These are phyloP conservation scores for Pythium aquatile DNA, from an alignment of 352 stramenopile species.

Conservation along the genomic window DNA sequence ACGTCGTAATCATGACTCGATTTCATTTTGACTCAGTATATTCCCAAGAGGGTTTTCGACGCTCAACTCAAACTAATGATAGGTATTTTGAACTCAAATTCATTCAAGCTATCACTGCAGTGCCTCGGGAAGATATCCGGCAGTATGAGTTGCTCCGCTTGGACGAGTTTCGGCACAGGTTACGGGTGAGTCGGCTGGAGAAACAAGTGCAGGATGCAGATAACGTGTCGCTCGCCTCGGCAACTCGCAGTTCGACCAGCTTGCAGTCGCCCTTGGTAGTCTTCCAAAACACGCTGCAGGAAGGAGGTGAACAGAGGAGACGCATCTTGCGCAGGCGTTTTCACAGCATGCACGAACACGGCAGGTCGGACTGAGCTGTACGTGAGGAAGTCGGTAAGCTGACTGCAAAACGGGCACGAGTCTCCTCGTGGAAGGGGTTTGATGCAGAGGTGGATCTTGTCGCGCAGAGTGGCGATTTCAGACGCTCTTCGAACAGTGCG, in stretches of 20 bases:
- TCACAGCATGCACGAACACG: neutral
- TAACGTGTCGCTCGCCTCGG: constrained; percentile 6
- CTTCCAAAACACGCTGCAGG: neutral
- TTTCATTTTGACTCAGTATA: neutral
- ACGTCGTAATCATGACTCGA: neutral
- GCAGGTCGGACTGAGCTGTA: neutral
- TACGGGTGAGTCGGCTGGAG: neutral
- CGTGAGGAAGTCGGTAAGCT: constrained; percentile 4
- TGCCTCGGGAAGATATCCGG: too few species aligned
- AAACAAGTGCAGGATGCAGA: constrained; percentile 1
- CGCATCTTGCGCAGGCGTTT: neutral
- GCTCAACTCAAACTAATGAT: neutral
- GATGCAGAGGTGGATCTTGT: neutral
- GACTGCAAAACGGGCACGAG: neutral
- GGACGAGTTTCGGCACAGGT: too few species aligned
- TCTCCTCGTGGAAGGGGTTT: neutral
- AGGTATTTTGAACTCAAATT: neutral
- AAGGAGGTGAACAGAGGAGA: constrained; percentile 2
- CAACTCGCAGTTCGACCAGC: neutral
- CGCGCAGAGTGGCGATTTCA: neutral
- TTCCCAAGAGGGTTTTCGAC: neutral
- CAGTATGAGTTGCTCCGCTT: too few species aligned
- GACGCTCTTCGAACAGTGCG: neutral
- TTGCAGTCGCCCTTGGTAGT: neutral
- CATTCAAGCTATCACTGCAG: too few species aligned